phyloP scores from a whole-genome alignment of 2,329 filamentous ascomycete genomes.

The Nemania abortiva region DNA sequence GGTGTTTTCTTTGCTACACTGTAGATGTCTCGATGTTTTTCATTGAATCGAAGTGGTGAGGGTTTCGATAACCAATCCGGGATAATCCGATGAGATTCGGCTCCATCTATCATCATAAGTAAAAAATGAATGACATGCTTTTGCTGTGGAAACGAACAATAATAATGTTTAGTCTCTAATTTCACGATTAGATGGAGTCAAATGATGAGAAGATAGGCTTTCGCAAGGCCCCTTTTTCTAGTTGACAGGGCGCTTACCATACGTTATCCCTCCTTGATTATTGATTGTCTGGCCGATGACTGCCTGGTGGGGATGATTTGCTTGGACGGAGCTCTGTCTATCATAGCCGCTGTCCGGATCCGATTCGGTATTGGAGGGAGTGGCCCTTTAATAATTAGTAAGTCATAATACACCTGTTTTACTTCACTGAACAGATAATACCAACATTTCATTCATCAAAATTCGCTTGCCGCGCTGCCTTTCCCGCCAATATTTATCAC shows the following conservation, averaged over 20 bases:
- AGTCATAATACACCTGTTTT: not conserved
- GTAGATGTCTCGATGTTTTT: constrained; percentile 21
- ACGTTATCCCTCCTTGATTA: constrained; percentile 9
- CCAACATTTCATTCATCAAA: not conserved
- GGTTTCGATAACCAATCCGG: constrained; percentile 20
- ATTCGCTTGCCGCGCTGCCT: not conserved
- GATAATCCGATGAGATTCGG: constrained; percentile 1
- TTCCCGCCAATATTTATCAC: no score
- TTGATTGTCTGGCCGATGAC: constrained; percentile 2
- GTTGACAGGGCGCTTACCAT: constrained; percentile 1
- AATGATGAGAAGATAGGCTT: no score
- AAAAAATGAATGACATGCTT: not conserved
- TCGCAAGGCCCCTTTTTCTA: no score
- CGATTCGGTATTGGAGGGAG: not conserved
- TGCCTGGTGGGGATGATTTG: constrained; percentile 8
- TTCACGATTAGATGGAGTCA: constrained; percentile 13
- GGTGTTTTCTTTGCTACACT: constrained; percentile 27
- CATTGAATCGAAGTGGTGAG: constrained; percentile 11
- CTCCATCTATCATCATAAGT: constrained; percentile 4
- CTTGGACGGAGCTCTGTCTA: constrained; percentile 2
- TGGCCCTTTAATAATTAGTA: not conserved
- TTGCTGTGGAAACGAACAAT: constrained; percentile 4
- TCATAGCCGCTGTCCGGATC: not conserved
- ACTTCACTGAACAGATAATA: not conserved
- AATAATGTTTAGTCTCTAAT: constrained; percentile 11